Evolutionary conservation across 2,329 filamentous ascomycete genomes (phyloP), one percentile per base, ranked within the genome.

Genomic region (Zymoseptoria pseudotritici): DNA sequence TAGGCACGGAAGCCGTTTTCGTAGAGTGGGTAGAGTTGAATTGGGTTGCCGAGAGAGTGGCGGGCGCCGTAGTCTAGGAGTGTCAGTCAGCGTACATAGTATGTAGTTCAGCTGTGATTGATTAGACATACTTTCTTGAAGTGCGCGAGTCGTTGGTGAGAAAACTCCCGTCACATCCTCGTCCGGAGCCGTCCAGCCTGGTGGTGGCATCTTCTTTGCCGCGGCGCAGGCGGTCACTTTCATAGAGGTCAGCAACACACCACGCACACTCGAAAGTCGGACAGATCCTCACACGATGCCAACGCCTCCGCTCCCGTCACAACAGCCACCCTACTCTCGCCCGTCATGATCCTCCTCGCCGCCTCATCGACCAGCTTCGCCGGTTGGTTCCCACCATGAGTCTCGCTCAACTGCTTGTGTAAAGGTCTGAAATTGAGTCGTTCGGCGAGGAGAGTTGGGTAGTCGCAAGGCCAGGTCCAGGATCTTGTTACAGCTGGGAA

Each of bases 11-110:
- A 84, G 0, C 74, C 83, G 63, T 86, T 87, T 64, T 88, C 86
- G 65, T 86, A 88, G 0, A 89, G 68, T 0, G 86, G 85, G 65
- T 89, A 89, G 0, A 88, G 76, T 31, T 89, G 86, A 10, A 88
- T 85, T 0, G 86, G 85, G 0, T 82, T 77, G 0, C 85, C 85
- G 10, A 88, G 80, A 1, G 75, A 76, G 65, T 88, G 85, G 2
- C 75, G 74, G 1, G 80, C 78, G 1, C 83, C 85, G 11, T 83
- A 67, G 65, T 82, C 83, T 86, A 61, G 49, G 20, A 17, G 2
- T 11, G 51, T 53, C 46, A 20, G 51, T 62, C 46, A 55, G 2
- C 4, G 21, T 22, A 22, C 4, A 22, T 22, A 22, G 2, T 4
- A 22, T 4, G 4, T 4, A 22, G 21, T 22, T 22, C 4, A 22